Base-by-base conservation (phyloP, 768 basidiomycete genomes). In the Boletellus emodensis region DNA sequence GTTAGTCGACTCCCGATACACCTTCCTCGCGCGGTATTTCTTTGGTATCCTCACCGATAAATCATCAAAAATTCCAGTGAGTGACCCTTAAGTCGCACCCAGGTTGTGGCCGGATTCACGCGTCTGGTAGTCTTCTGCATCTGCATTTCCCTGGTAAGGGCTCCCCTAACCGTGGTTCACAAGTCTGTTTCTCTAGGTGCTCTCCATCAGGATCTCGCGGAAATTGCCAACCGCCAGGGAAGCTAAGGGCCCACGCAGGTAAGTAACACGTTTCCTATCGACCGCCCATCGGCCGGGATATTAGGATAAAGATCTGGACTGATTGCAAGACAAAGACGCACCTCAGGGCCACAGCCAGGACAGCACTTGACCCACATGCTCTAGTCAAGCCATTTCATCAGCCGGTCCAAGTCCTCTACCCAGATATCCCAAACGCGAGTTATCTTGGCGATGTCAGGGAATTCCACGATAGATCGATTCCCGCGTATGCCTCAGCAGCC, bases 311-410 rank as follows among this genome's bases (percentile, higher is more conserved):
- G 3, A 11, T 1, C 30, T 14, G 14, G 13, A 12, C 18, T 15
- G 24, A 38, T 17, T 8, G 5, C 13, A 5, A 4, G 13, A 30
- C 14, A 22, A 26, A 26, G n/a, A 66, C 72, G 2, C 45, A 80
- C 79, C 67, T 79, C 73, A 22, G 63, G 62, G 6, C 57, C 58
- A 62, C 81, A 82, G 0, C 57, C 69, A 24, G 79, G 78, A 2
- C 59, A 61, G 46, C 80, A 81, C 38, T 65, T 75, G 3, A 73
- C 54, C 79, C 80, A 82, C 7, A 70, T 60, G 35, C 63, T 71
- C 80, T 80, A 82, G 52, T 76, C 80, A 0, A 82, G 61, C 80
- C 80, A 81, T 0, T 34, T 40, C 71, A 80, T 76, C 18, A 82
- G 55, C 3, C 43, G 52, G 7, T 65, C 52, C 20, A 76, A 41